phyloP scores from a whole-genome alignment of 805 yeast species.

The Lipomyces orientalis region DNA sequence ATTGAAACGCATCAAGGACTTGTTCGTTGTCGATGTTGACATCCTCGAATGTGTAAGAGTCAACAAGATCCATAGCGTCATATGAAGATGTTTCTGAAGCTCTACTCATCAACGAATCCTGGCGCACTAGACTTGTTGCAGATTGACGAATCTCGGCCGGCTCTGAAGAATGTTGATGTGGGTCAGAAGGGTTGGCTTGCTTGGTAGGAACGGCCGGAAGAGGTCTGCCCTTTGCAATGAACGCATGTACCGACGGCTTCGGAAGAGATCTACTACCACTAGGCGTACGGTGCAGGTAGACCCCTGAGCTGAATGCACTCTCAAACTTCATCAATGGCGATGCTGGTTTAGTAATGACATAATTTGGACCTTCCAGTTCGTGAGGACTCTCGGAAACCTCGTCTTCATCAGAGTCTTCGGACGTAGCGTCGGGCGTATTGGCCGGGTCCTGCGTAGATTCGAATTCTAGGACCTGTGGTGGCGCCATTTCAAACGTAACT shows the following conservation, averaged over 20 bases:
- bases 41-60: conserved; percentile 16
- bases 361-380: background rate
- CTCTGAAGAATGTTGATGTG: background rate
- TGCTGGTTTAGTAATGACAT: conserved; percentile 1
- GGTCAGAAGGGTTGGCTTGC: background rate
- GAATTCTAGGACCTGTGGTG: conserved; percentile 35
- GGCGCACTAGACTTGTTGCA: background rate
- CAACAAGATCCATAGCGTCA: conserved; percentile 23
- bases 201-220: conserved; percentile 26
- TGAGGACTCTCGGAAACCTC: background rate
- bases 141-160: background rate
- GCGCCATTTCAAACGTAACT: conserved; percentile 37
- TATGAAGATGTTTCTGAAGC: conserved; percentile 10
- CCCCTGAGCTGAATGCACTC: conserved; percentile 10
- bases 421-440: background rate
- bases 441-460: conserved; percentile 24
- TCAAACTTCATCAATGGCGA: conserved; percentile 24
- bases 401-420: conserved; percentile 9
- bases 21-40: background rate
- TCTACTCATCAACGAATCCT: background rate
- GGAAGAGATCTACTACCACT: conserved; percentile 27
- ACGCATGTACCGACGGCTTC: background rate
- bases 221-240: conserved; percentile 23
- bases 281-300: conserved; percentile 17
- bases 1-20: background rate